These are phyloP conservation scores for Toxoplasma gondii DNA, from an alignment of 169 alveolate species.

Conservation along the genomic window DNA sequence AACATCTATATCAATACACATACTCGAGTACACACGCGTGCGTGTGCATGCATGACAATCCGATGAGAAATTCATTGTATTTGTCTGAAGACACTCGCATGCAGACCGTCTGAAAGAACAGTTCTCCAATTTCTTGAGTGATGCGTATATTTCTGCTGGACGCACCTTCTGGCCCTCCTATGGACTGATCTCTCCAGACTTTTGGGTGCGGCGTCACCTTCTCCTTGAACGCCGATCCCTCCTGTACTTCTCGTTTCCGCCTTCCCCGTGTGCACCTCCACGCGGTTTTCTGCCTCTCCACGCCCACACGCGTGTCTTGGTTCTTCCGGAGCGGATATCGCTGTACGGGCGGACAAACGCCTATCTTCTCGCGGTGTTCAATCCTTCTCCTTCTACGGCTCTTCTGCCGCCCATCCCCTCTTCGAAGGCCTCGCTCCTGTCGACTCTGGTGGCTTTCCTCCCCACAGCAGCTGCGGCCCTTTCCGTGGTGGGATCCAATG, in stretches of 20 bases:
- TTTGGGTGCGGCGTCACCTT: slow-evolving; percentile 22
- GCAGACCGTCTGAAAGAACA: background rate
- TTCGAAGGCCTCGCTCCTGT: background rate
- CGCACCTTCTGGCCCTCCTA: too few species aligned
- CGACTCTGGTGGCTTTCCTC: background rate
- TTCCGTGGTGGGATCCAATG: background rate
- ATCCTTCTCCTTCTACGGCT: background rate
- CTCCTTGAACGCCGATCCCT: slow-evolving; percentile 26
- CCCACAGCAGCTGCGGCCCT: background rate
- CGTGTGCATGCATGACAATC: background rate
- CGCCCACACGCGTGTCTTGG: background rate
- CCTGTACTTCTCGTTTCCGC: background rate
- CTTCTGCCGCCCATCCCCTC: background rate
- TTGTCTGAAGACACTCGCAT: background rate
- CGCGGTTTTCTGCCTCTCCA: slow-evolving; percentile 28
- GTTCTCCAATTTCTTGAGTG: background rate
- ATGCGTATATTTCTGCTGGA: too few species aligned
- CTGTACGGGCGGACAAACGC: background rate
- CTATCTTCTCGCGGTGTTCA: slow-evolving; percentile 9
- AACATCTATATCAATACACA: too few species aligned
- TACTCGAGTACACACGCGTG: background rate
- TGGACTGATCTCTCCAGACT: background rate
- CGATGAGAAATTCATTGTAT: background rate
- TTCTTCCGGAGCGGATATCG: background rate
- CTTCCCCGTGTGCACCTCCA: slow-evolving; percentile 3